These are phyloP conservation scores for Colletotrichum aenigma DNA, from an alignment of 2,329 filamentous ascomycete genomes.

Conservation along the genomic window DNA sequence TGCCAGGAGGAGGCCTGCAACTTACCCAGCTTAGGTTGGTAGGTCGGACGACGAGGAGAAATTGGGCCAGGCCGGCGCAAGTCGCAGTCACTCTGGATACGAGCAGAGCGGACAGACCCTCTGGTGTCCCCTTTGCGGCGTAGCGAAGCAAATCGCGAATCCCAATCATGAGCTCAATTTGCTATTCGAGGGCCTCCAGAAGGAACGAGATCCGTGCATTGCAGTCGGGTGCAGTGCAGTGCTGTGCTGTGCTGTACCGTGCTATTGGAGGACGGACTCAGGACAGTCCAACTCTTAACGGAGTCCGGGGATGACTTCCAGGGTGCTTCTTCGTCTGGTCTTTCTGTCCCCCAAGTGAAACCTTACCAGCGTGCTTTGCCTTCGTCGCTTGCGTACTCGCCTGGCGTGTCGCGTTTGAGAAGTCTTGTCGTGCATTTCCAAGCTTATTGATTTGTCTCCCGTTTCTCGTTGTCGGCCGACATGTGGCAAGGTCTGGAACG, in stretches of 20 bases:
- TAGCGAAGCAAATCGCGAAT: not conserved
- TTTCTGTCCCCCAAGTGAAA: conserved; percentile 4
- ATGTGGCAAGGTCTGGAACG: not conserved
- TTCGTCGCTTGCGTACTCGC: not conserved
- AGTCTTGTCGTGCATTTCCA: not conserved
- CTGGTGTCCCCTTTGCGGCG: not conserved
- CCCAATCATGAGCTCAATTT: not conserved
- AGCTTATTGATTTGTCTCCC: not conserved
- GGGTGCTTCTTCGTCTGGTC: not conserved
- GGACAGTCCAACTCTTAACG: not conserved
- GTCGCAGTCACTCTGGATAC: conserved; percentile 14
- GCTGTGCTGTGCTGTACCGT: not conserved
- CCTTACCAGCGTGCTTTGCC: not conserved
- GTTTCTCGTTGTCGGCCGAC: not conserved
- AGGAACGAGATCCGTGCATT: not conserved
- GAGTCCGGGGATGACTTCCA: not conserved
- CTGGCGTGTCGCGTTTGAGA: conserved; percentile 13
- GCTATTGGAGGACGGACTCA: not conserved
- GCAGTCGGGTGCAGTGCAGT: not conserved
- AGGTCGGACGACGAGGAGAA: not conserved
- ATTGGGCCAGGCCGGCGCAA: conserved; percentile 1
- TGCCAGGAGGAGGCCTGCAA: not conserved
- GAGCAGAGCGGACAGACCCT: conserved; percentile 4
- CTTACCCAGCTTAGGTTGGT: not conserved
- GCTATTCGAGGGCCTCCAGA: not conserved